Evolutionary conservation across 345 rosid species (phyloP), one percentile per base, ranked within the genome.

Genomic region (Eucalyptus sp.): DNA sequence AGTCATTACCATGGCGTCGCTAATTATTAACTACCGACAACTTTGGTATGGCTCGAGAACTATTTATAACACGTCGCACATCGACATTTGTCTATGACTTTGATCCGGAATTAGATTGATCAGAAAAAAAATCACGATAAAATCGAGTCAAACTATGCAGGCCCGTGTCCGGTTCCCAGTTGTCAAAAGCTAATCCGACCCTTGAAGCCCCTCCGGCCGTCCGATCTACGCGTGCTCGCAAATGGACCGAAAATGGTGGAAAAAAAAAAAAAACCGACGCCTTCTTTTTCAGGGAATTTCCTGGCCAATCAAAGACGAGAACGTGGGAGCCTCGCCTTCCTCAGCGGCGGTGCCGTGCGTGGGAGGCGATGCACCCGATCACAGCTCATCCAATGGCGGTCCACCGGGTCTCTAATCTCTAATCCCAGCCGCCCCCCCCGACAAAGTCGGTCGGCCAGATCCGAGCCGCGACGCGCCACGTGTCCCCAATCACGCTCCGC

Each of bases 1-100:
- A 3, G 8, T 7, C 43, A 8, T 76, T 22, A 3, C 27, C 2
- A 22, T 11, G 11, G 13, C 15, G 10, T 10, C 14, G 3, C 2
- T 17, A 33, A 68, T 68, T 33, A 33, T 9, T 37, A 76, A 41
- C 48, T 11, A 20, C 5, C 7, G 0, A 56, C 62, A 56, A 24
- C 62, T 56, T 0, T 56, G 12, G 3, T 0, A 56, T 24, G 29
- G 24, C 44, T 18, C 14, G 1, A 71, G 46, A 71, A 20, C 46
- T 41, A 76, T 41, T 76, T 11, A 3, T 37, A 71, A 76, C 18
- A 37, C 1, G 83, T 13, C 25, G 46, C 29, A 0, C 48, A 20
- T 41, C 48, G 5, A 20, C 12, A 18, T 37, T 20, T 76, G 83
- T 37, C 48, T 20, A 10, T 20, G 16, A 27, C 4, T 62, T 27